Base-by-base conservation (phyloP, 1,284 basidiomycete genomes). In the Cutaneotrichosporon sp. region DNA sequence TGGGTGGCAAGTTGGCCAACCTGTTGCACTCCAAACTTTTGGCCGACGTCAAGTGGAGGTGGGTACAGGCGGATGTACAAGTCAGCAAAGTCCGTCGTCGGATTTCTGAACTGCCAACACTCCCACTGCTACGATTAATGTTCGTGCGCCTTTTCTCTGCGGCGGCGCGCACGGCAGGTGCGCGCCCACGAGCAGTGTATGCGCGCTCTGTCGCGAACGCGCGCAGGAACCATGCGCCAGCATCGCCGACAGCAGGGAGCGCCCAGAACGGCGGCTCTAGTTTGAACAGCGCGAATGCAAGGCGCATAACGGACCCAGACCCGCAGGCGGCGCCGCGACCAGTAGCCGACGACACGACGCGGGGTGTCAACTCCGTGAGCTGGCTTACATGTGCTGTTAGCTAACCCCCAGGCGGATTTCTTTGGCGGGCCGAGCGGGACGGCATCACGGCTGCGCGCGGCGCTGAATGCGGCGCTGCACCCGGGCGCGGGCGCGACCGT, bases 391-490 rank as follows among this genome's bases (percentile, higher is more conserved):
- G 26, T 30, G 10, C 17, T 8, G 4, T 13, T 17, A 8, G 17
- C 34, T 49, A 36, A 47, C 35, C 15, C n/a, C 21, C 45, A 52
- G 51, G 33, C 46, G 9, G 51, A 52, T 23, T 17, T 47, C 39
- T 52, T 52, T 30, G 38, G 21, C 45, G 46, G 9, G 10, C 26
- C 26, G 26, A 30, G 26, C 26, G 26, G 26, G 26, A 30, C 26
- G 7, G 26, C 26, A 10, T 30, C 14, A 36, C 38, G 52, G 18
- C 42, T 56, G 18, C 53, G 51, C 8, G 54, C 54, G 4, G 51
- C 45, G 1, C 49, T 59, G 4, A 33, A 49, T 9, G 35, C 50
- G 13, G 58, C 58, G 4, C 49, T 59, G 17, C 23, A 48, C 41
- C 49, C 49, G 2, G 23, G 49, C 2, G 35, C 26, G 22, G 34